Evolutionary conservation across 305 asterid species (phyloP), one percentile per base, ranked within the genome.

Genomic region (Fraxinus angustifolia): DNA sequence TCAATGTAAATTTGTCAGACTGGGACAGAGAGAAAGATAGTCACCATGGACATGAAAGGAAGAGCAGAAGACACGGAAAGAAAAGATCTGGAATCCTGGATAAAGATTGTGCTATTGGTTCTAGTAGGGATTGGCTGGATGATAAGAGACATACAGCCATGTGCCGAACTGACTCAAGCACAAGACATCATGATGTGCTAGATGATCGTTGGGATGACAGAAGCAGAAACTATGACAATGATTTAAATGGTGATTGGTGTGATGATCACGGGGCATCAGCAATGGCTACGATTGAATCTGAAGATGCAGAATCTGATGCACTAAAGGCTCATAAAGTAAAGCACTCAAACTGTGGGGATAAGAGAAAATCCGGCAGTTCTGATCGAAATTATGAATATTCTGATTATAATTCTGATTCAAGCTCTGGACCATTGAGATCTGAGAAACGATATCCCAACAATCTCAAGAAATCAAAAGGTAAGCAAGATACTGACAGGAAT

Each of bases 151-250:
- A 62, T 26, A 78, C 60, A 74, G 34, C 78, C 40, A 45, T 8
- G 35, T 67, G 26, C 67, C 79, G 45, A 45, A 86, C 60, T 42
- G 79, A 65, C 73, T 73, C 56, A 60, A 26, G 60, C 48, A 77
- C 70, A n/a, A 83, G 85, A 53, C 78, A n/a, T 75, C 48, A 81
- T 35, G 76, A 78, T 73, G 76, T 35, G 45, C 82, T 87, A 50
- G 86, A 84, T 50, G 91, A 86, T 83, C 82, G 8, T 74, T 58
- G 76, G 85, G 82, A 79, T 80, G 82, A 56, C 42, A 75, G 75
- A 38, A 82, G 86, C 74, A 65, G 80, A 83, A 38, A 72, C 71
- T 75, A 38, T 33, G 82, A 78, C 73, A 81, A 85, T 23, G 83
- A 87, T 77, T 74, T 84, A 3, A 77, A 67, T 31, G 82, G 77